phyloP scores from a whole-genome alignment of 192 early-diverging fungal species.

The Rhizophagus clarus region DNA sequence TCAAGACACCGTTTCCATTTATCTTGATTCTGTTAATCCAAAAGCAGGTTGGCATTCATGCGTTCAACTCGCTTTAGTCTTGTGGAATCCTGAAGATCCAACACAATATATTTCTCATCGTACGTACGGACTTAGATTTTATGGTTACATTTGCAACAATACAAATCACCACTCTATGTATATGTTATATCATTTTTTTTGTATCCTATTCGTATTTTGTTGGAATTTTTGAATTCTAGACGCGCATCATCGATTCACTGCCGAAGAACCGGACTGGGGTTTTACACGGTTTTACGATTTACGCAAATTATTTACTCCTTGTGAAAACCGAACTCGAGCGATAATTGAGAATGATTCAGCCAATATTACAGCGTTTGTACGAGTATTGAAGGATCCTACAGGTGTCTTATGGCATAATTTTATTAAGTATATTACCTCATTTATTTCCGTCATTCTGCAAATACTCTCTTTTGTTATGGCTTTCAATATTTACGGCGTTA shows the following conservation, averaged over 20 bases:
- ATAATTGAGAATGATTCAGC: slow-evolving; percentile 69
- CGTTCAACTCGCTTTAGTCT: slow-evolving; percentile 75
- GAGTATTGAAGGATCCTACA: slow-evolving; percentile 81
- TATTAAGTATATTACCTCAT: slow-evolving; percentile 58
- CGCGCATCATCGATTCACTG: slow-evolving; percentile 82
- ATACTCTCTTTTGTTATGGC: slow-evolving; percentile 5
- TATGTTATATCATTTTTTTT: background rate
- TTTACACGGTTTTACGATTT: slow-evolving; percentile 79
- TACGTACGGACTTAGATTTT: slow-evolving; percentile 38
- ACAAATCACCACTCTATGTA: background rate
- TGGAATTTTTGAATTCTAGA: slow-evolving; percentile 32
- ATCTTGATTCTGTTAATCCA: slow-evolving; percentile 84
- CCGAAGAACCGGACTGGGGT: slow-evolving; percentile 92
- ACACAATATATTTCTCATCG: slow-evolving; percentile 52
- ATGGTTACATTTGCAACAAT: background rate
- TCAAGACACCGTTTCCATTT: slow-evolving; percentile 74
- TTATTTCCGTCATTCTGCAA: slow-evolving; percentile 20
- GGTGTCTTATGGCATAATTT: slow-evolving; percentile 97
- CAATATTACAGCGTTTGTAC: slow-evolving; percentile 70
- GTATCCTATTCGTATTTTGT: background rate
- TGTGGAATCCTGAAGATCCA: slow-evolving; percentile 75
- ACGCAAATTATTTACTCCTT: slow-evolving; percentile 43
- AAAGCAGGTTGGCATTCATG: slow-evolving; percentile 79
- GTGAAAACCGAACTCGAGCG: slow-evolving; percentile 48
- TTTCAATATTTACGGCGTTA: slow-evolving; percentile 29